Base-by-base conservation (phyloP, 768 basidiomycete genomes). In the Sporobolomyces pararoseus region DNA sequence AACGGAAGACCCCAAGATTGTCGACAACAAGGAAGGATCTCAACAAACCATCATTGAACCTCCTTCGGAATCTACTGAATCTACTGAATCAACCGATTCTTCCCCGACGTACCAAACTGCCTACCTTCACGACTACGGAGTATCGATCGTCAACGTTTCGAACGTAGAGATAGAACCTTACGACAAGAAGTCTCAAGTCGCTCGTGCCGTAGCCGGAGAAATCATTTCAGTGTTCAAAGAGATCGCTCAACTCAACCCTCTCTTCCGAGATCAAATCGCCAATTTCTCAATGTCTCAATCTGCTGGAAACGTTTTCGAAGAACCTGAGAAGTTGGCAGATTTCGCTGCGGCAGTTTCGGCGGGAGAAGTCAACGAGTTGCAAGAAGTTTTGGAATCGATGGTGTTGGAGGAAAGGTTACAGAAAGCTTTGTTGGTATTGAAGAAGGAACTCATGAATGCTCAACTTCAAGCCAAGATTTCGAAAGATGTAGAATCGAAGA, bases 151-250 rank as follows among this genome's bases (percentile, higher is more conserved):
- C 66, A 87, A 89, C 71, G 88, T 96, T 37, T 86, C 87, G 32
- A 97, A 97, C 77, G 84, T 96, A 55, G 78, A 80, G 32, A 88
- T 90, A 7, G 85, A 88, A 70, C 86, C 91, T 0, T 94, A 88
- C 82, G 86, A 88, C 82, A 91, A 94, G 78, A 90, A 93, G 79
- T 78, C 77, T 29, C 93, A 96, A 79, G 89, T 94, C 79, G 88
- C 95, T 75, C 89, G 92, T 32, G 95, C 95, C 6, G 90, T 96
- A 80, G 94, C 92, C 86, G 88, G 88, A 50, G 95, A 98, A 80
- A 91, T 98, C 68, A 89, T 98, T 73, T 88, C 89, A 52, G 91
- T 94, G 46, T 97, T 98, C 86, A 98, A 98, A 83, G 94, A 97
- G 78, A 96, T 98, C 68, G 94, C 94, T 0, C 91, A 94, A 79